phyloP scores from a whole-genome alignment of 2,329 filamentous ascomycete genomes.

The Alternaria novae-zelandiae region DNA sequence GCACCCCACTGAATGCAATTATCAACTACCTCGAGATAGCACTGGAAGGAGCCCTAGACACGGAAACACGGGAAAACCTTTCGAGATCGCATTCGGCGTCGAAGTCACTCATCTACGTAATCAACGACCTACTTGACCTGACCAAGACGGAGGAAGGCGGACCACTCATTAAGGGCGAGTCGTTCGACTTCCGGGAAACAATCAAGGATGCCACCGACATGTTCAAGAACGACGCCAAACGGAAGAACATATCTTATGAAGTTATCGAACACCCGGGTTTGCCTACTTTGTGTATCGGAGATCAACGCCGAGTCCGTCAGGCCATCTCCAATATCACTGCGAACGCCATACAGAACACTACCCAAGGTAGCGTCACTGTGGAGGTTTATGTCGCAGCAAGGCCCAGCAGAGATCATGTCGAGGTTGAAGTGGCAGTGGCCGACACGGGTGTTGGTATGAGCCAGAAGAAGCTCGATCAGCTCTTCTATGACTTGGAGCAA shows the following conservation, averaged over 20 bases:
- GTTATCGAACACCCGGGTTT: slow-evolving; percentile 71
- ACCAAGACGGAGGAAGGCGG: slow-evolving; percentile 88
- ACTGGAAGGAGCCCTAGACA: slow-evolving; percentile 77
- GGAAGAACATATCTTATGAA: slow-evolving; percentile 76
- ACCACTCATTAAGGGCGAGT: slow-evolving; percentile 77
- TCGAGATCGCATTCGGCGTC: slow-evolving; percentile 87
- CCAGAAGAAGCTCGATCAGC: slow-evolving; percentile 60
- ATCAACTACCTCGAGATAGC: slow-evolving; percentile 95
- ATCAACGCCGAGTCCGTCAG: slow-evolving; percentile 80
- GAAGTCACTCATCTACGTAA: slow-evolving; percentile 90
- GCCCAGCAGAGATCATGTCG: slow-evolving; percentile 56
- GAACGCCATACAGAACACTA: slow-evolving; percentile 83
- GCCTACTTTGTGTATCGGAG: slow-evolving; percentile 75
- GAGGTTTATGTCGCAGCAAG: slow-evolving; percentile 67
- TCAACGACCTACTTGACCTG: slow-evolving; percentile 87
- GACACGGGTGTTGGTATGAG: slow-evolving; percentile 76
- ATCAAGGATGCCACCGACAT: slow-evolving; percentile 78
- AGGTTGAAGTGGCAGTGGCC: slow-evolving; percentile 75
- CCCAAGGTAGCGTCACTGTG: slow-evolving; percentile 69
- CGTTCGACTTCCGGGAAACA: slow-evolving; percentile 74
- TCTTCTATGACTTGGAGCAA: slow-evolving; percentile 70
- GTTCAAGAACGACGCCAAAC: slow-evolving; percentile 74
- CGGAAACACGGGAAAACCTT: slow-evolving; percentile 84
- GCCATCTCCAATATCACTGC: slow-evolving; percentile 82
- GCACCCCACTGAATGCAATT: slow-evolving; percentile 89